These are phyloP conservation scores for Phytophthora meadii DNA, from an alignment of 352 stramenopile species.

Conservation along the genomic window DNA sequence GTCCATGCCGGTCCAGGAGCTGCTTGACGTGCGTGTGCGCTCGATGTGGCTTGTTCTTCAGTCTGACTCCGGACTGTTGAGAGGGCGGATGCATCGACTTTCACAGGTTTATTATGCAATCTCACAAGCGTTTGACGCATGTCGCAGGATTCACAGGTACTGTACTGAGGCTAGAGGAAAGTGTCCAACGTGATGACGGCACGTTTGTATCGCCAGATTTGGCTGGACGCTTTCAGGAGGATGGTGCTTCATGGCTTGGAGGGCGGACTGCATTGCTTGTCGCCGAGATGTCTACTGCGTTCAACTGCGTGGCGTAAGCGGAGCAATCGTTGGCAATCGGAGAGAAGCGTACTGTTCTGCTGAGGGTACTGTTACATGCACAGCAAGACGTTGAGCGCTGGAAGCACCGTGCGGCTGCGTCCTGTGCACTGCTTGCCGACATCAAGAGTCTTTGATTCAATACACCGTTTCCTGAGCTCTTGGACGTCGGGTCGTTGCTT, in stretches of 20 bases:
- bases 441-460: background rate
- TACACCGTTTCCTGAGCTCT: background rate
- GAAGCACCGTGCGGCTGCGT: background rate
- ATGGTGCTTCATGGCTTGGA: conserved; percentile 2
- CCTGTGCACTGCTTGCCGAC: background rate
- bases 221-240: conserved; percentile 4
- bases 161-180: background rate
- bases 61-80: conserved; percentile 15
- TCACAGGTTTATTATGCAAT: conserved; percentile 23
- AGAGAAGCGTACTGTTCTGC: background rate
- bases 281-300: conserved; percentile 11
- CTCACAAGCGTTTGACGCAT: conserved; percentile 15
- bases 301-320: conserved; percentile 14
- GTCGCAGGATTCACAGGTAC: conserved; percentile 39
- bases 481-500: conserved; percentile 18
- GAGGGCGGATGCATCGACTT: conserved; percentile 17
- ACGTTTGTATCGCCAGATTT: background rate
- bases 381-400: background rate
- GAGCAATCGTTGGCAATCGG: conserved; percentile 4
- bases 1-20: conserved; percentile 29
- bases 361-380: background rate
- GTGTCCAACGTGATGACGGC: conserved; percentile 33
- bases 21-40: conserved; percentile 1
- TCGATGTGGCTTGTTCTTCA: conserved; percentile 15
- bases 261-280: conserved; percentile 1